Percentiles rank a stretch among this genome's conserved stretches.
These are phyloP conservation scores for Magnusiomyces tetraspermus DNA, from an alignment of 1,139 yeast species.

Conservation along the genomic window DNA sequence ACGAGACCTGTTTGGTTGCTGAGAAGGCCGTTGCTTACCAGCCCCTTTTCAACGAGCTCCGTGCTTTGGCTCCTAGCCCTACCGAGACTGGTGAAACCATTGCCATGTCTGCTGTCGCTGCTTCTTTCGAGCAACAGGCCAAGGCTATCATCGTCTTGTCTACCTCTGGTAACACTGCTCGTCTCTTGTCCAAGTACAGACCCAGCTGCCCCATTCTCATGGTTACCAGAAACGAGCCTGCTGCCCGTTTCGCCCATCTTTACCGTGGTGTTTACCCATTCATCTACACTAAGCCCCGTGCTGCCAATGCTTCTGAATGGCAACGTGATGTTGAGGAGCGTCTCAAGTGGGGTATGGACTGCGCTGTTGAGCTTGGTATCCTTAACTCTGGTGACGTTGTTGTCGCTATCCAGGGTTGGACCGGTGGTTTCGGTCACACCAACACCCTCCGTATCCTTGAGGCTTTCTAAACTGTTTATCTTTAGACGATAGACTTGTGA, in stretches of 20 bases:
- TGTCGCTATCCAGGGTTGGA: slow-evolving; percentile 97
- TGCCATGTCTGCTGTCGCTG: slow-evolving; percentile 94
- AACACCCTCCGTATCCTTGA: slow-evolving; percentile 75
- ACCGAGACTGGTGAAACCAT: slow-evolving; percentile 93
- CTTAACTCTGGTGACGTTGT: slow-evolving; percentile 68
- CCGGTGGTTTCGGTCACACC: slow-evolving; percentile 97
- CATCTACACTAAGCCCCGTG: slow-evolving; percentile 58
- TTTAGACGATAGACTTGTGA: not conserved
- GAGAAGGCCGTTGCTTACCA: slow-evolving; percentile 94
- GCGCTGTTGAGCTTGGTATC: slow-evolving; percentile 60
- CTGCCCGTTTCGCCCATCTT: slow-evolving; percentile 92
- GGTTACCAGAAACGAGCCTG: slow-evolving; percentile 90
- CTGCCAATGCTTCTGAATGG: slow-evolving; percentile 61
- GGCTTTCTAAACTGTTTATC: slow-evolving; percentile 11
- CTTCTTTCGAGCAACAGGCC: slow-evolving; percentile 92
- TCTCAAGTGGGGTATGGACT: slow-evolving; percentile 86
- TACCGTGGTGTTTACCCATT: slow-evolving; percentile 99
- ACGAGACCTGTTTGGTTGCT: slow-evolving; percentile 91
- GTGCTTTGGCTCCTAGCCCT: slow-evolving; percentile 78
- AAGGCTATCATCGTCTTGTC: slow-evolving; percentile 95
- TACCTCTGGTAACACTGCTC: slow-evolving; percentile 90
- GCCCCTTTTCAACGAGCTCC: slow-evolving; percentile 79
- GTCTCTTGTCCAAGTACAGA: slow-evolving; percentile 94
- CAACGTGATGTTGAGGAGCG: slow-evolving; percentile 93
- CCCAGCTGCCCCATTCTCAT: slow-evolving; percentile 95